Evolutionary conservation across 2,329 filamentous ascomycete genomes (phyloP).

Genomic region (Ophiostoma populinum): DNA sequence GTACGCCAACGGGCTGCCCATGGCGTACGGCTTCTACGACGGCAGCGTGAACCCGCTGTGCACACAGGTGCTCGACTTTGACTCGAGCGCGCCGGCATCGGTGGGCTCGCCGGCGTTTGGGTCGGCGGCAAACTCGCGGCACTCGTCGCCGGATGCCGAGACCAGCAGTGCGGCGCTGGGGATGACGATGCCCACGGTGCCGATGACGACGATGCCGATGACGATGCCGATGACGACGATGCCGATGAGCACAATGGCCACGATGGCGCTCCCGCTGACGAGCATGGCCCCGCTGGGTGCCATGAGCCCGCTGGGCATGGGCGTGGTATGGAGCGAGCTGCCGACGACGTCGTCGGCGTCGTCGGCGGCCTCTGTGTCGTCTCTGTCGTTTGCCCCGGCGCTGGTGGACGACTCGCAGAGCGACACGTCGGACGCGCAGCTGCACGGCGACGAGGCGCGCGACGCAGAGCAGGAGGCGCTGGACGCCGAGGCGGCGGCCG

Average conservation of each 20-base stretch:
- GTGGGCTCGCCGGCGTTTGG: conserved; percentile 35
- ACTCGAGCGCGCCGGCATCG: conserved; percentile 26
- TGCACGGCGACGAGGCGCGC: too few relatives aligned
- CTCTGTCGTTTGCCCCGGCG: too few relatives aligned
- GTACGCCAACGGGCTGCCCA: conserved; percentile 29
- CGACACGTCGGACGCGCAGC: too few relatives aligned
- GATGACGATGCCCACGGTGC: conserved; percentile 27
- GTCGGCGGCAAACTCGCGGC: conserved; percentile 30
- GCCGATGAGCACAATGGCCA: background rate
- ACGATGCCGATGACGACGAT: conserved; percentile 8
- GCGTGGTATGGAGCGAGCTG: too few relatives aligned
- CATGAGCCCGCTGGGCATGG: too few relatives aligned
- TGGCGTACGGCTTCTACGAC: conserved; percentile 13
- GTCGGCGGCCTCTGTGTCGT: too few relatives aligned
- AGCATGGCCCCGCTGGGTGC: too few relatives aligned
- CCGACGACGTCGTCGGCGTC: too few relatives aligned
- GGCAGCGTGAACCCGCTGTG: conserved; percentile 30
- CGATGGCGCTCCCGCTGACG: too few relatives aligned
- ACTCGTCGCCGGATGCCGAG: conserved; percentile 27
- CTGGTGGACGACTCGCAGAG: too few relatives aligned
- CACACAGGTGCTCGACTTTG: conserved; percentile 37
- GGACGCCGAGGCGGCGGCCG: conserved; percentile 9
- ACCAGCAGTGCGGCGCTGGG: conserved; percentile 15
- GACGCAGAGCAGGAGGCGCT: too few relatives aligned
- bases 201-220: conserved; percentile 11